Evolutionary conservation across 2,329 filamentous ascomycete species (phyloP).

Genomic region (Pseudohalonectria lignicola): DNA sequence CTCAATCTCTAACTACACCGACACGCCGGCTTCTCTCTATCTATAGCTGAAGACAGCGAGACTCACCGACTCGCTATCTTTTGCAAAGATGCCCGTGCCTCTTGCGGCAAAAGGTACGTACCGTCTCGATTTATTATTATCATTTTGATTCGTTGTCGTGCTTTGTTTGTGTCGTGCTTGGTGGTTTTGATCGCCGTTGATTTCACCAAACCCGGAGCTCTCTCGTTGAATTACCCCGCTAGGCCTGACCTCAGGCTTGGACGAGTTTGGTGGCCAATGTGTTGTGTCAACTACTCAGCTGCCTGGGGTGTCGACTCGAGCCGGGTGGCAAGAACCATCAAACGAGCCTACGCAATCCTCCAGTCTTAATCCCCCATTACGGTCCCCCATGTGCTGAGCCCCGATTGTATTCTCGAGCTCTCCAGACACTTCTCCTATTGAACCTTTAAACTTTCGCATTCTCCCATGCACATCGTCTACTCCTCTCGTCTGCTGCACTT

Average conservation of each 20-base stretch:
- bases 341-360: conserved; percentile 2
- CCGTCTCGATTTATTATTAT: conserved; percentile 2
- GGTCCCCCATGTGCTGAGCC: not conserved
- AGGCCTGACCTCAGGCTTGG: no score
- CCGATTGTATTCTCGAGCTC: no score
- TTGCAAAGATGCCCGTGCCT: conserved; percentile 23
- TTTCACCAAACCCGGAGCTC: not conserved
- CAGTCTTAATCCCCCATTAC: not conserved
- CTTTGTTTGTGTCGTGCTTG: not conserved
- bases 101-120: conserved; percentile 25
- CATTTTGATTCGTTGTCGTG: conserved; percentile 1
- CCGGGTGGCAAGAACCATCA: not conserved
- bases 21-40: no score
- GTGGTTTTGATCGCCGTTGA: not conserved
- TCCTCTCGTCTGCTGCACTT: no score
- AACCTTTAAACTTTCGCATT: no score
- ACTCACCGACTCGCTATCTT: no score
- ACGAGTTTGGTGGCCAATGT: conserved; percentile 1
- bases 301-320: not conserved
- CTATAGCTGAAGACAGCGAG: no score
- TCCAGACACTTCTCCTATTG: no score
- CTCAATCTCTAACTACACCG: no score
- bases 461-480: no score
- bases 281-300: conserved; percentile 3
- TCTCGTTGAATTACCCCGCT: not conserved